These are phyloP conservation scores for Venturia aucupariae DNA, from an alignment of 2,329 filamentous ascomycete genomes.

Conservation along the genomic window DNA sequence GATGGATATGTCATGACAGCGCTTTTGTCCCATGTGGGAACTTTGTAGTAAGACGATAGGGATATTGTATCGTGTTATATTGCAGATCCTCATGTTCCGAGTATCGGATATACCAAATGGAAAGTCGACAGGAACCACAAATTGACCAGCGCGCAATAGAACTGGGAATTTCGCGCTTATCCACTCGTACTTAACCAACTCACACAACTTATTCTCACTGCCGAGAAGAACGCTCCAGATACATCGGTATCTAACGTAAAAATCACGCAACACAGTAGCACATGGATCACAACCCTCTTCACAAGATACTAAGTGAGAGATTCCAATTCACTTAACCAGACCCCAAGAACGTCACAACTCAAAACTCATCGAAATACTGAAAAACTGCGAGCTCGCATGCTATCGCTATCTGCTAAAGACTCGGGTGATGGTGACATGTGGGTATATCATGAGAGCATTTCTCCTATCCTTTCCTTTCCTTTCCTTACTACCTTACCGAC, in stretches of 20 bases:
- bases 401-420: background rate
- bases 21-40: background rate
- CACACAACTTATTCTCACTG: too few relatives aligned
- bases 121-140: too few relatives aligned
- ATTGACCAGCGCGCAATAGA: too few relatives aligned
- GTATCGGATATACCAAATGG: too few relatives aligned
- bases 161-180: too few relatives aligned
- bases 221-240: too few relatives aligned
- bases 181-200: too few relatives aligned
- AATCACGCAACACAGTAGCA: background rate
- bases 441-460: background rate
- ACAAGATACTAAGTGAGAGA: too few relatives aligned
- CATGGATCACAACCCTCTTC: background rate
- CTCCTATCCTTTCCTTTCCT: too few relatives aligned
- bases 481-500: background rate
- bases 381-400: background rate
- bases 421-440: background rate
- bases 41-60: background rate
- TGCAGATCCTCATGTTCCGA: background rate
- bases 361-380: background rate
- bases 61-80: background rate
- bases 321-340: background rate
- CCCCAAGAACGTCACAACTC: background rate
- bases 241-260: too few relatives aligned
- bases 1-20: slow-evolving; percentile 28